Evolutionary conservation across 345 rosid genomes (phyloP).

Genomic region (Psidium friedrichsthalianum): DNA sequence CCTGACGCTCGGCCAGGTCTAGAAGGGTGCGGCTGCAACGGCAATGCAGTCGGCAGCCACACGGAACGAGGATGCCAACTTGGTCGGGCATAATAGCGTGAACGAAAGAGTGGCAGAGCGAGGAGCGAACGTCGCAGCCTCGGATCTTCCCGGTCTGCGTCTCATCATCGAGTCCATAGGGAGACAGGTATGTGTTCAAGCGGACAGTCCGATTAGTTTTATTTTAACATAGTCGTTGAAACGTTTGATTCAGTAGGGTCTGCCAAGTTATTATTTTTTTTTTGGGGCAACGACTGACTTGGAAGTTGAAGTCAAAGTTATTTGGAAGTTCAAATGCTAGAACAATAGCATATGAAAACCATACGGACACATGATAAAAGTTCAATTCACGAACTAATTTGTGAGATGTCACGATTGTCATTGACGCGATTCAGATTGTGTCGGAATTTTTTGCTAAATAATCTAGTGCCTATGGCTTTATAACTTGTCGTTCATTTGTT

Average conservation of each 20-base stretch:
- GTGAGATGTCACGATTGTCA: neutral
- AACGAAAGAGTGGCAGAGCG: conserved; percentile 1
- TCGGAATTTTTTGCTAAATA: neutral
- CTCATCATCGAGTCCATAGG: neutral
- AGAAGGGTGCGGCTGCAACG: conserved; percentile 4
- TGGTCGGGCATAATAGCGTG: conserved; percentile 3
- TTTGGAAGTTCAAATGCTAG: no score
- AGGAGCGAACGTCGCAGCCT: conserved; percentile 9
- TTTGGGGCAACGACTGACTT: no score
- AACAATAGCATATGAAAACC: no score
- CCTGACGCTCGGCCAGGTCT: conserved; percentile 9
- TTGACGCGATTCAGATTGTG: neutral
- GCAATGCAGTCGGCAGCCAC: conserved; percentile 23
- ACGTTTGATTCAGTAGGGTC: no score
- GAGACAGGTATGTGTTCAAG: neutral
- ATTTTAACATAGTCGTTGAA: neutral
- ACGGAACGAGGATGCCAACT: conserved; percentile 11
- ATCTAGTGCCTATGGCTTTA: neutral
- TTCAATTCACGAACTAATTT: neutral
- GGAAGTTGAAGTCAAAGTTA: no score
- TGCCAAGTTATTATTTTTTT: no score
- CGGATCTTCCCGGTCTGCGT: conserved; percentile 10
- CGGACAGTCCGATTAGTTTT: neutral
- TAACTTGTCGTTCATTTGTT: neutral
- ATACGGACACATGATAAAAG: no score